These are phyloP conservation scores for Alternaria alternata DNA, from an alignment of 2,329 filamentous ascomycete species.

Conservation along the genomic window DNA sequence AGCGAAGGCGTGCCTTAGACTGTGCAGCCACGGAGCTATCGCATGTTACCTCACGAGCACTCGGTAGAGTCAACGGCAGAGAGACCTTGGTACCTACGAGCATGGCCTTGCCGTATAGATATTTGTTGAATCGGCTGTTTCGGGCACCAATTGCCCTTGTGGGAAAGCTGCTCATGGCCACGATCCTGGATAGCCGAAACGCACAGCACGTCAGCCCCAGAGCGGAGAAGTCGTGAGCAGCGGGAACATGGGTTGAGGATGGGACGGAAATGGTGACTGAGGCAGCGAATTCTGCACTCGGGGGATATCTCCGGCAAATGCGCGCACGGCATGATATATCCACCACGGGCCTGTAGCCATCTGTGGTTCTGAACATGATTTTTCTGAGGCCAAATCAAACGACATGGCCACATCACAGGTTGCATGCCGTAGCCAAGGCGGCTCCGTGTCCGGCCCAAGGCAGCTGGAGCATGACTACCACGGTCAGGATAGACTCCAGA, in stretches of 20 bases:
- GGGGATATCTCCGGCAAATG: slow-evolving; percentile 12
- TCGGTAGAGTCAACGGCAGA: slow-evolving; percentile 24
- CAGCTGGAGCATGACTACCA: slow-evolving; percentile 6
- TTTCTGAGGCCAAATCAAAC: slow-evolving; percentile 9
- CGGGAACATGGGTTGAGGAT: slow-evolving; percentile 34
- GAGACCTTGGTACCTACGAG: slow-evolving; percentile 17
- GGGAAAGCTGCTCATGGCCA: slow-evolving; percentile 18
- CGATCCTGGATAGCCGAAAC: slow-evolving; percentile 39
- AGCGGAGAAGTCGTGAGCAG: slow-evolving; percentile 26
- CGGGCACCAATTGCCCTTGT: slow-evolving; percentile 28
- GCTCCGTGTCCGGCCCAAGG: slow-evolving; percentile 9
- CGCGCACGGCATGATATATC: slow-evolving; percentile 20
- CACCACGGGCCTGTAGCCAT: slow-evolving; percentile 15
- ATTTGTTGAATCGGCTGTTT: slow-evolving; percentile 21
- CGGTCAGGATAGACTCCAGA: slow-evolving; percentile 4
- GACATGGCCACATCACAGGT: slow-evolving; percentile 23
- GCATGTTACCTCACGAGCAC: slow-evolving; percentile 20
- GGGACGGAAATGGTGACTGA: slow-evolving; percentile 24
- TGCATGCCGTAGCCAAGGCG: slow-evolving; percentile 24
- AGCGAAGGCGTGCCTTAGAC: slow-evolving; percentile 36
- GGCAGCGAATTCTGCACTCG: slow-evolving; percentile 28
- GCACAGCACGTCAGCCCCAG: slow-evolving; percentile 41
- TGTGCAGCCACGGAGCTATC: slow-evolving; percentile 26
- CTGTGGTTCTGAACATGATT: slow-evolving; percentile 20
- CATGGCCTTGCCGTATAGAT: slow-evolving; percentile 9